These are phyloP conservation scores for Trichophyton rubrum DNA, from an alignment of 2,329 filamentous ascomycete species.

Conservation along the genomic window DNA sequence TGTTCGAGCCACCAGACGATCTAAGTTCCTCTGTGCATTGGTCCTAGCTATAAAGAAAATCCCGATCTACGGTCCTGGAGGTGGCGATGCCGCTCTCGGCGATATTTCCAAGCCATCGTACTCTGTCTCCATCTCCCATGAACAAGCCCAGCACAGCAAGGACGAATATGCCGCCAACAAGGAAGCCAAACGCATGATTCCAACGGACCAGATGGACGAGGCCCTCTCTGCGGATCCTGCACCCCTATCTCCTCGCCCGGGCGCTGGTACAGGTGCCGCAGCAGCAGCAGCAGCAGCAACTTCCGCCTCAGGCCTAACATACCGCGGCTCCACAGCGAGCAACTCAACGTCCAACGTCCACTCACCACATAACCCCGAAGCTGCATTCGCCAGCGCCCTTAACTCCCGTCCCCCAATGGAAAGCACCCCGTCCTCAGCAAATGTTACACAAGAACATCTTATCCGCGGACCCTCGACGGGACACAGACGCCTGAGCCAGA, in stretches of 20 bases:
- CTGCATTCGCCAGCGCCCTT: conserved; percentile 23
- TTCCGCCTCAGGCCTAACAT: conserved; percentile 3
- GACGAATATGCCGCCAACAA: conserved; percentile 48
- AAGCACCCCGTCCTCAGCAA: conserved; percentile 19
- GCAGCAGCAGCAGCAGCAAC: conserved; percentile 16
- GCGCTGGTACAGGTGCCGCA: conserved; percentile 24
- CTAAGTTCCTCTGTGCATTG: conserved; percentile 94
- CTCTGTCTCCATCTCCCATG: conserved; percentile 61
- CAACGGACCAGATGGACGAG: conserved; percentile 25
- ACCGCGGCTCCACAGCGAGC: neutral
- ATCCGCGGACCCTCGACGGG: conserved; percentile 30
- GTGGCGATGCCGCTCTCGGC: conserved; percentile 51
- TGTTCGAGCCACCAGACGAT: conserved; percentile 66
- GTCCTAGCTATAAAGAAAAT: conserved; percentile 74
- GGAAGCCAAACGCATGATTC: conserved; percentile 54
- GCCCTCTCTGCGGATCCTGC: conserved; percentile 1
- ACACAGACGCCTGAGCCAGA: conserved; percentile 17
- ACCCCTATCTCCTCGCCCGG: conserved; percentile 13
- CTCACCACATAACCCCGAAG: conserved; percentile 20
- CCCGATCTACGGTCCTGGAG: conserved; percentile 72
- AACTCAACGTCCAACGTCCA: neutral
- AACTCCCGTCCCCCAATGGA: conserved; percentile 25
- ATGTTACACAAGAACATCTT: conserved; percentile 20
- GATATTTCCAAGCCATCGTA: conserved; percentile 62
- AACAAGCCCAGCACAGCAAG: conserved; percentile 52